Base-by-base conservation (phyloP, 2,329 filamentous ascomycete species). In the Anisogramma anomala region DNA sequence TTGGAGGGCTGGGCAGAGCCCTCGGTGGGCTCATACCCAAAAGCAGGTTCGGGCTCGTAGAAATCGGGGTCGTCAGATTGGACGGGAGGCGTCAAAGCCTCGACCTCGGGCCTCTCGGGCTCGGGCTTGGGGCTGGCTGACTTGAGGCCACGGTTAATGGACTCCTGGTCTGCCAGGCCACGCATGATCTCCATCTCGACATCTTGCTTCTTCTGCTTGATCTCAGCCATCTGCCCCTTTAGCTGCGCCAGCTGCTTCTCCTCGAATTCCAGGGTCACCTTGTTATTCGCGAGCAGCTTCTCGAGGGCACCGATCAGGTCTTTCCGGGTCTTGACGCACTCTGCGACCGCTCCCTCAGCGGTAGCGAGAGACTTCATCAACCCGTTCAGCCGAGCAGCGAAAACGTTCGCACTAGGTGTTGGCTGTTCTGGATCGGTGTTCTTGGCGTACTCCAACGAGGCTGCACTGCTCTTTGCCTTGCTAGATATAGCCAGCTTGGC, bases 131-230 rank as follows among this genome's bases (percentile, higher is more conserved):
- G 65, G 47, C 61, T 70, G 27, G 61, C 62, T n/a, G 59, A 61
- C 26, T 67, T 55, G 36, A 67, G 60, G 3, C 68, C 65, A 3
- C 68, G 63, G 8, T 74, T 66, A 7, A 61, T 60, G 34, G 66
- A 62, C 15, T 66, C 63, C 43, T 74, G 69, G 39, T 66, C 67
- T 7, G 78, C 77, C 17, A 94, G 71, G 7, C 84, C 85, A 38
- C 82, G 77, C 73, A 98, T 86, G 51, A 98, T 96, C 36, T 77
- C 81, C 50, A 89, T 77, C 60, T 98, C 91, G 6, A 98, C 87
- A 35, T 91, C 82, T 39, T 80, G 78, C 60, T 93, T 94, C 63
- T 85, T 88, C 14, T 70, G 66, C 52, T 95, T 88, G 13, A 87
- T 84, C 42, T 79, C 77, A 2, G 66, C 62, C 51, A 82, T 85